Conservation (phyloP, 768 basidiomycete genomes). For the Suillus decipiens region DNA sequence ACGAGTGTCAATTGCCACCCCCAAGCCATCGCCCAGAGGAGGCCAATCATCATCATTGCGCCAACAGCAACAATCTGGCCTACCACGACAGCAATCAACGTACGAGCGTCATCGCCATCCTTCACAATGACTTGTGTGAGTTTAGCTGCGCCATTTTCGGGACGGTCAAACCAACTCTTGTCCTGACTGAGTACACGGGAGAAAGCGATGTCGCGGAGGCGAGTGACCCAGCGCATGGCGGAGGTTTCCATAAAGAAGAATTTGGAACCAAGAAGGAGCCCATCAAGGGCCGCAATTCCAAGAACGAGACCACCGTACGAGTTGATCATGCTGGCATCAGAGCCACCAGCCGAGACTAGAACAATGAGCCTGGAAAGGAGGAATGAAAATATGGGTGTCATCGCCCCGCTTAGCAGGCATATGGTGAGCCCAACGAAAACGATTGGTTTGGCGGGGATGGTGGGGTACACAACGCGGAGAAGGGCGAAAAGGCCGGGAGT, state of each 20-base stretch:
- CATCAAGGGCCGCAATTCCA: conserved; percentile 73
- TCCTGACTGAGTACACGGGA: conserved; percentile 72
- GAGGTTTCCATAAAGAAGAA: conserved; percentile 79
- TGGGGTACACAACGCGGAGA: conserved; percentile 60
- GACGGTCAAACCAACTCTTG: conserved; percentile 82
- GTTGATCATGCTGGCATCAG: conserved; percentile 62
- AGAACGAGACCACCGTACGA: conserved; percentile 73
- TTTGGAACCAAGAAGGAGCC: conserved; percentile 71
- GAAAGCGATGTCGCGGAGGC: conserved; percentile 59
- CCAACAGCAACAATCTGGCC: conserved; percentile 72
- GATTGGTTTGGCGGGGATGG: conserved; percentile 72
- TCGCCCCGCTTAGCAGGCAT: conserved; percentile 75
- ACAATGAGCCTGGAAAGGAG: conserved; percentile 81
- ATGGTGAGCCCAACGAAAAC: conserved; percentile 68
- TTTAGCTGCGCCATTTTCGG: conserved; percentile 54
- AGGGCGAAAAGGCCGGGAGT: conserved; percentile 36
- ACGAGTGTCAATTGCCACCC: conserved; percentile 95
- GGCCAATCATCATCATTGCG: conserved; percentile 80
- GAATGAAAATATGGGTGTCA: conserved; percentile 92
- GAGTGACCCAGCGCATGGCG: conserved; percentile 74
- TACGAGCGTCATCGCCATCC: conserved; percentile 86
- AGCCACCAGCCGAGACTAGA: conserved; percentile 71
- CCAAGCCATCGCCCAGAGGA: conserved; percentile 84
- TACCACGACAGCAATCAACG: conserved; percentile 71
- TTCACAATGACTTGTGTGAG: conserved; percentile 81